Conservation (phyloP, 2,329 filamentous ascomycete genomes). For the Aspergillus viridinutans region DNA sequence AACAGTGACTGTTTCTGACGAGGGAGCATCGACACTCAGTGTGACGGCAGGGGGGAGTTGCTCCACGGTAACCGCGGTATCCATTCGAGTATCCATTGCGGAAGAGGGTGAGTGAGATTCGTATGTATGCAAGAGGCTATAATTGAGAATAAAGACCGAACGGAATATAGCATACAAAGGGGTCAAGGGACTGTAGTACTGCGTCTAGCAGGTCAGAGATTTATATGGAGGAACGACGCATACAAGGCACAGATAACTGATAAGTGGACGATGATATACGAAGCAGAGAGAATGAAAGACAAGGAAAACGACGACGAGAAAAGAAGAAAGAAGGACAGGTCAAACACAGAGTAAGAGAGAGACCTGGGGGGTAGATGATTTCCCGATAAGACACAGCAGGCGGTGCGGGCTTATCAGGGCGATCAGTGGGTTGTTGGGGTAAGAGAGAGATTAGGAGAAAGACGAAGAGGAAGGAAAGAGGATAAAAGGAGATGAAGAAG, state of each 20-base stretch:
- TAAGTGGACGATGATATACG: slow-evolving; percentile 6
- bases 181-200: not conserved
- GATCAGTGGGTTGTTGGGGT: not conserved
- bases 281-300: slow-evolving; percentile 6
- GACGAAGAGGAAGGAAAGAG: slow-evolving; percentile 5
- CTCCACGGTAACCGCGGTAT: slow-evolving; percentile 11
- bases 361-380: not conserved
- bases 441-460: slow-evolving; percentile 7
- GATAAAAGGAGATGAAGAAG: not conserved
- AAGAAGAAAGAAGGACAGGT: slow-evolving; percentile 1
- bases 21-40: slow-evolving; percentile 6
- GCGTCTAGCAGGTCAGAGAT: not conserved
- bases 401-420: not conserved
- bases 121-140: not conserved
- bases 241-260: not conserved
- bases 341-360: slow-evolving; percentile 2
- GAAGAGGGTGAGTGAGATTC: not conserved
- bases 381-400: not conserved
- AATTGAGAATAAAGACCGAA: not conserved
- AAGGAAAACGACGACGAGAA: slow-evolving; percentile 1
- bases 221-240: not conserved
- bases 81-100: slow-evolving; percentile 17
- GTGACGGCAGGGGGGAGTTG: slow-evolving; percentile 11
- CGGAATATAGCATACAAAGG: not conserved
- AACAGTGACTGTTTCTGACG: slow-evolving; percentile 3